Base-by-base conservation (phyloP, 768 basidiomycete genomes). In the Boletus sensibilis region DNA sequence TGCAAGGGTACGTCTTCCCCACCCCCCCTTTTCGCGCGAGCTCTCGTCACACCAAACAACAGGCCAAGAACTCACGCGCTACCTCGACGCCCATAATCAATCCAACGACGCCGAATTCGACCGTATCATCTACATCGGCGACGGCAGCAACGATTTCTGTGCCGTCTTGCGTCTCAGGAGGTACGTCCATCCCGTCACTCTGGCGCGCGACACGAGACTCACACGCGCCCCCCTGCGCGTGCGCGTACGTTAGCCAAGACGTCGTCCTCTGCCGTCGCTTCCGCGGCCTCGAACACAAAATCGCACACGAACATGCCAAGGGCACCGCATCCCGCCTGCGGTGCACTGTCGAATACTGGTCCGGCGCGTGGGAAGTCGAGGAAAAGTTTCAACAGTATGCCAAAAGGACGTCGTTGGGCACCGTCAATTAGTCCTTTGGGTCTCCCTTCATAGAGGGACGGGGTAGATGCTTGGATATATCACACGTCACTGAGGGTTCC, bases 321-420 rank as follows among this genome's bases (percentile, higher is more conserved):
- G 90, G 90, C 3, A 65, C 78, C 41, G 71, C 70, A 37, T 73
- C 74, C 12, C 90, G 90, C 12, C 79, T 97, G 57, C 81, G 83
- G 55, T 87, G 87, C 63, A 70, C 85, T 52, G 82, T 94, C 56
- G 78, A 83, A 62, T 88, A 91, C 68, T 98, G 96, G 96, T 83
- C 83, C 8, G 94, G 92, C 37, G 95, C 94, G 42, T 98, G 96
- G 96, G 93, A 98, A 70, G 86, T 94, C 44, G 96, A 98, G 71
- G 92, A 96, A 72, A 79, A 83, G 42, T 90, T 93, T 65, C 69
- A 67, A 39, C 38, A 37, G 52, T 60, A 61, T 5, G 58, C 54
- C 2, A 37, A 51, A 13, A 1, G 8, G 39, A 43, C 55, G 16
- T 59, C 63, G 33, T 44, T 52, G 18, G 43, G 3, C 11, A 29